Evolutionary conservation across 1,284 basidiomycete species (phyloP), one percentile per base, ranked within the genome.

Genomic region (Sanguinoderma infundibulare): DNA sequence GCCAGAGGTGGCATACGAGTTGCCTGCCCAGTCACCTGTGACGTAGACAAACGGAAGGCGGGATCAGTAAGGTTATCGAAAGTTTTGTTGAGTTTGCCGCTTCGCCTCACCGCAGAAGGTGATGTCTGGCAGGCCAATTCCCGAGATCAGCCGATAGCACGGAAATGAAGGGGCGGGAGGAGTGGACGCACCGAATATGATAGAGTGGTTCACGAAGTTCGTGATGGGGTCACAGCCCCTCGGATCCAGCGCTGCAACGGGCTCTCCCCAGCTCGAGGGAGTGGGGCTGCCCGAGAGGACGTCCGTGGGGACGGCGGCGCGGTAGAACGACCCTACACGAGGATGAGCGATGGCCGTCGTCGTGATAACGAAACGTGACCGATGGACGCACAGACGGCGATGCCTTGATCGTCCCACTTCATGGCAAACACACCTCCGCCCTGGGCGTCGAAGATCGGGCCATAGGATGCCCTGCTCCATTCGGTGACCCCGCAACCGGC

Each of bases 391-490:
- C 90, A 92, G 57, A 92, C 79, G 22, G 85, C 83, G 60, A 92
- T 90, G 0, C 87, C 87, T 51, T 82, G 82, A 61, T 87, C 82
- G 67, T 91, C 89, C 90, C 89, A 93, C 64, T 88, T 87, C 86
- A 91, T 91, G 0, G 86, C 90, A 66, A 87, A 89, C 1, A 91
- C 84, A 17, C 91, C 91, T n/a, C 91, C 91, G 9, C 88, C 89
- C 67, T 82, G 83, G 1, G 79, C 78, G 68, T 92, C 89, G 70
- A 92, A 91, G 32, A 81, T 82, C 15, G 85, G 83, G 0, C 91
- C 91, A 70, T 90, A 93, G 0, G 90, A 91, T 14, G 86, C 85
- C 24, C 80, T 79, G 68, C 86, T 89, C 81, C 85, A 86, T 70
- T 92, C 90, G 3, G 80, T 83, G 57, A 92, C 79, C 46, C 86